Conservation (phyloP, 805 yeast genomes). For the Saturnispora hagleri region DNA sequence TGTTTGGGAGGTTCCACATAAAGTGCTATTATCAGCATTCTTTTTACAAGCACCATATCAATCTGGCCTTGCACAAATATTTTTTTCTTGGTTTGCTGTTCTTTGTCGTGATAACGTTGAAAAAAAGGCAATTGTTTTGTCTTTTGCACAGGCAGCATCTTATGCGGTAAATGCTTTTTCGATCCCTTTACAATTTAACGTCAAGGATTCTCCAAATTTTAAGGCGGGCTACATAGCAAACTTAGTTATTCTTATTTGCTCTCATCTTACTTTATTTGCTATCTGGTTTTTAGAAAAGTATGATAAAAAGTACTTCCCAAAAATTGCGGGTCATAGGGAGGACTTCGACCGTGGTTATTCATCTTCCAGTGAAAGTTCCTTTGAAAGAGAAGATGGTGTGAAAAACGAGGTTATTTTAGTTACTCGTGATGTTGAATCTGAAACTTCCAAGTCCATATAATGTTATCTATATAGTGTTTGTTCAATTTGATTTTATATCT, state of each 20-base stretch:
- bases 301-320: constrained; percentile 12
- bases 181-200: constrained; percentile 17
- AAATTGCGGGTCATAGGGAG: constrained; percentile 14
- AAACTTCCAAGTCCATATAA: background rate
- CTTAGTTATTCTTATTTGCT: constrained; percentile 7
- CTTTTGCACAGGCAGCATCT: constrained; percentile 13
- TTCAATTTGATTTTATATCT: no score
- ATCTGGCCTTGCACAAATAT: constrained; percentile 16
- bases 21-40: constrained; percentile 32
- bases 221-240: constrained; percentile 14
- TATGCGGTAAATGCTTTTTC: constrained; percentile 17
- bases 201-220: constrained; percentile 13
- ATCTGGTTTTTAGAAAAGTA: constrained; percentile 13
- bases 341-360: background rate
- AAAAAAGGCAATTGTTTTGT: constrained; percentile 16
- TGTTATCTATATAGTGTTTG: no score
- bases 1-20: constrained; percentile 11
- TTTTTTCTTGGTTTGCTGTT: constrained; percentile 16
- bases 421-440: background rate
- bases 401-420: background rate
- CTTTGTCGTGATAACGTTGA: constrained; percentile 18
- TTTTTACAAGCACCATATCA: constrained; percentile 23
- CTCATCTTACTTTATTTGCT: constrained; percentile 10
- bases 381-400: background rate
- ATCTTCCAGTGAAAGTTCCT: background rate